phyloP scores from a whole-genome alignment of 169 alveolate genomes.

The Cryptosporidium tyzzeri region DNA sequence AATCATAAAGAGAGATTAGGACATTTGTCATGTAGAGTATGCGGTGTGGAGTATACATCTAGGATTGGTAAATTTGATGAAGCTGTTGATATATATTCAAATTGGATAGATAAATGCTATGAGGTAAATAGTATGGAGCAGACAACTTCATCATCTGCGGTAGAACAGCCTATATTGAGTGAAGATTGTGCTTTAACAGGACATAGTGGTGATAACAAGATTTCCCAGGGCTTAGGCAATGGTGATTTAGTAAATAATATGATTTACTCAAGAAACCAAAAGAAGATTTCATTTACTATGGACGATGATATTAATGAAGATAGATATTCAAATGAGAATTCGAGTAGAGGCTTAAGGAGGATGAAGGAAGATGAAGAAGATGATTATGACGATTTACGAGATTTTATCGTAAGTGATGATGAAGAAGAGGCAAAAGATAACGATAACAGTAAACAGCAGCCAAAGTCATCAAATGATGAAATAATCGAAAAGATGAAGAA shows the following conservation, averaged over 20 bases:
- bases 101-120: constrained; percentile 91
- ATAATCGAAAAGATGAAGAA: constrained; percentile 23
- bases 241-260: not conserved
- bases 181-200: not conserved
- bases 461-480: not conserved
- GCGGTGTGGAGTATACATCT: constrained; percentile 87
- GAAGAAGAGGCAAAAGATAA: constrained; percentile 1
- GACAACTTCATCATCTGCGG: not conserved
- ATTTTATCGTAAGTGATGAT: constrained; percentile 8
- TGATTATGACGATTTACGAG: not conserved
- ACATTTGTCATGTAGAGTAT: constrained; percentile 86
- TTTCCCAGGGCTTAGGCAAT: not conserved
- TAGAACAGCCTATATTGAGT: not conserved
- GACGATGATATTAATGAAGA: constrained; percentile 15
- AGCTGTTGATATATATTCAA: constrained; percentile 91
- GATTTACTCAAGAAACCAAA: constrained; percentile 20
- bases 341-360: not conserved
- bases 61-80: constrained; percentile 86
- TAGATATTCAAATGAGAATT: not conserved
- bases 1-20: constrained; percentile 79
- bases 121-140: constrained; percentile 78
- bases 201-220: not conserved
- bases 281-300: constrained; percentile 13
- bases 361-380: not conserved
- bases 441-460: not conserved